Conservation (phyloP, 768 basidiomycete genomes). For the Zangia roseola region DNA sequence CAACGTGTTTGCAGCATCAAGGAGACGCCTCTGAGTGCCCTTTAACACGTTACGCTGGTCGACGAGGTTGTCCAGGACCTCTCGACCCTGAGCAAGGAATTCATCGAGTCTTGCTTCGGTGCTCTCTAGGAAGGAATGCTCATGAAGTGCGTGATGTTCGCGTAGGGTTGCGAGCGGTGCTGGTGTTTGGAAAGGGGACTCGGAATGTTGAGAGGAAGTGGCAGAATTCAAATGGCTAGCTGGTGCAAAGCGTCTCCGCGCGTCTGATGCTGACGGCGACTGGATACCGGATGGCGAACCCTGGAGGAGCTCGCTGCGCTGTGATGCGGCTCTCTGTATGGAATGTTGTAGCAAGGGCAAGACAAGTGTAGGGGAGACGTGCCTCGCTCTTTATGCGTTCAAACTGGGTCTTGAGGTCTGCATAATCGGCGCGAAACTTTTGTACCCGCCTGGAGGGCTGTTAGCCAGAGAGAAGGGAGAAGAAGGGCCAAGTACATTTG, state of each 20-base stretch:
- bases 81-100: conserved; percentile 88
- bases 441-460: conserved; percentile 71
- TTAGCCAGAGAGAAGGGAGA: conserved; percentile 3
- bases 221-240: conserved; percentile 33
- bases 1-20: conserved; percentile 91
- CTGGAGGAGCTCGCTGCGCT: conserved; percentile 65
- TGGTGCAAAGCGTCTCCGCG: conserved; percentile 62
- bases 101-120: conserved; percentile 83
- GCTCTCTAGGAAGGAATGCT: conserved; percentile 86
- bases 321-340: conserved; percentile 53
- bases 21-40: conserved; percentile 83
- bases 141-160: conserved; percentile 78
- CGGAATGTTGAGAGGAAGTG: conserved; percentile 62
- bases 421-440: conserved; percentile 86
- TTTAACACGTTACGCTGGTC: conserved; percentile 94
- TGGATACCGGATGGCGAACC: conserved; percentile 38
- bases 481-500: conserved; percentile 60
- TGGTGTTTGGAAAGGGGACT: conserved; percentile 79
- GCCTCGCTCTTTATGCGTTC: conserved; percentile 69
- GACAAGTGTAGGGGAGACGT: neutral
- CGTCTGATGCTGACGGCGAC: conserved; percentile 39
- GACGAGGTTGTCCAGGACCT: conserved; percentile 86
- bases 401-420: conserved; percentile 79
- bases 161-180: conserved; percentile 56
- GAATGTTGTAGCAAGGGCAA: neutral